phyloP scores from a whole-genome alignment of 73 alveolate species.

The Tetrahymena borealis region DNA sequence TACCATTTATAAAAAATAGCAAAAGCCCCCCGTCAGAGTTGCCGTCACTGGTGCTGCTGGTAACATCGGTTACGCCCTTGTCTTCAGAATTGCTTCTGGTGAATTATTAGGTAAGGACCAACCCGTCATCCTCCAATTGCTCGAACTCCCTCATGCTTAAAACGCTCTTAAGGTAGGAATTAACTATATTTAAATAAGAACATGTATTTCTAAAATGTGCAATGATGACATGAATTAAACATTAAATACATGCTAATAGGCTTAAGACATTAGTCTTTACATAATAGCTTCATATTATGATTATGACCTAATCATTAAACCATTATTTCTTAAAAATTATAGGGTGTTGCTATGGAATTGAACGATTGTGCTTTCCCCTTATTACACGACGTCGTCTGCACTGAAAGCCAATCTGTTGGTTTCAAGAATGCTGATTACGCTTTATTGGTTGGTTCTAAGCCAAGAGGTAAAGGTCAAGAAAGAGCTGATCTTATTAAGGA shows the following conservation, averaged over 20 bases:
- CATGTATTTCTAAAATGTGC: not conserved
- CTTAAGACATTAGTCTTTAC: too few relatives aligned
- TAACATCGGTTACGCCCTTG: constrained; percentile 32
- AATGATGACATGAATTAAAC: too few relatives aligned
- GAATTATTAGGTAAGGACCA: constrained; percentile 43
- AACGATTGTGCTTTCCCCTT: constrained; percentile 96
- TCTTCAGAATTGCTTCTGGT: constrained; percentile 50
- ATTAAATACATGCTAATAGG: too few relatives aligned
- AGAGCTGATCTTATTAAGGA: constrained; percentile 94
- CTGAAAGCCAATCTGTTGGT: constrained; percentile 79
- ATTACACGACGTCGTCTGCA: constrained; percentile 73
- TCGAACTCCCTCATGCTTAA: constrained; percentile 42
- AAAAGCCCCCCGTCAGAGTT: constrained; percentile 35
- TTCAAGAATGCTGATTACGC: constrained; percentile 91
- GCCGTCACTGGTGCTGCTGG: constrained; percentile 55
- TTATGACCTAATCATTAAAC: too few relatives aligned
- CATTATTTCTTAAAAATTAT: not conserved
- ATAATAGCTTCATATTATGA: too few relatives aligned
- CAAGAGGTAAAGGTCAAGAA: constrained; percentile 99
- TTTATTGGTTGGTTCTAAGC: constrained; percentile 95
- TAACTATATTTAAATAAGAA: not conserved
- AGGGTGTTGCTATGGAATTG: constrained; percentile 87
- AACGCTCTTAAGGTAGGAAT: constrained; percentile 8
- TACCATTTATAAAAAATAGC: too few relatives aligned
- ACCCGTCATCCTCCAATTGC: constrained; percentile 42